Evolutionary conservation across 192 early-diverging fungal species (phyloP).

Genomic region (Geranomyces variabilis): DNA sequence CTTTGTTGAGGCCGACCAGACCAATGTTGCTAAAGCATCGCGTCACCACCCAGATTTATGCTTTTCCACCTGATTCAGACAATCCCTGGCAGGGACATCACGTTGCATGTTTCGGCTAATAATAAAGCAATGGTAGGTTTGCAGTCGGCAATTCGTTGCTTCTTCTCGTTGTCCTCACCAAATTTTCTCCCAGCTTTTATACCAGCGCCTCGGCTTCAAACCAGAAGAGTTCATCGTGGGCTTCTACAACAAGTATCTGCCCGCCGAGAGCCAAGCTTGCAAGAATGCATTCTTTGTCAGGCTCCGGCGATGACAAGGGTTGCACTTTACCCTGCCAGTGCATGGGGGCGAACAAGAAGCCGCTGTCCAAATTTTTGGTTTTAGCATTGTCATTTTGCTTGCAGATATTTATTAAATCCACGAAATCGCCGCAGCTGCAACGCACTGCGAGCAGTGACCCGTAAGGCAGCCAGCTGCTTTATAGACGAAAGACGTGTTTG

Average conservation of each 20-base stretch:
- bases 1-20: neutral
- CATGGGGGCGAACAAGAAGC: no score
- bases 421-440: no score
- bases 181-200: slow-evolving; percentile 63
- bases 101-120: slow-evolving; percentile 89
- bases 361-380: no score
- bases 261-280: slow-evolving; percentile 68
- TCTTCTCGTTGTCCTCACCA: neutral
- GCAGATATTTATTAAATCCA: no score
- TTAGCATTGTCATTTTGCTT: no score
- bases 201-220: slow-evolving; percentile 93
- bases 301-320: slow-evolving; percentile 68
- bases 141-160: no score
- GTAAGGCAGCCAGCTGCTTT: no score
- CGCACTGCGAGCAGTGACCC: no score
- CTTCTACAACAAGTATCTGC: slow-evolving; percentile 90
- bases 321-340: no score
- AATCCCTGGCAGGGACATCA: slow-evolving; percentile 73
- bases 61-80: slow-evolving; percentile 82
- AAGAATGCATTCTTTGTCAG: slow-evolving; percentile 90
- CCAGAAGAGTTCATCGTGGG: slow-evolving; percentile 87
- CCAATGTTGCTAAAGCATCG: no score
- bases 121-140: slow-evolving; percentile 76
- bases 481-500: no score
- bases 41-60: slow-evolving; percentile 61